A percentile compares a stretch with the other conserved stretches of the same genome.
Conservation (phyloP, 2,329 filamentous ascomycete genomes). For the Ceratocystis huliohia region DNA sequence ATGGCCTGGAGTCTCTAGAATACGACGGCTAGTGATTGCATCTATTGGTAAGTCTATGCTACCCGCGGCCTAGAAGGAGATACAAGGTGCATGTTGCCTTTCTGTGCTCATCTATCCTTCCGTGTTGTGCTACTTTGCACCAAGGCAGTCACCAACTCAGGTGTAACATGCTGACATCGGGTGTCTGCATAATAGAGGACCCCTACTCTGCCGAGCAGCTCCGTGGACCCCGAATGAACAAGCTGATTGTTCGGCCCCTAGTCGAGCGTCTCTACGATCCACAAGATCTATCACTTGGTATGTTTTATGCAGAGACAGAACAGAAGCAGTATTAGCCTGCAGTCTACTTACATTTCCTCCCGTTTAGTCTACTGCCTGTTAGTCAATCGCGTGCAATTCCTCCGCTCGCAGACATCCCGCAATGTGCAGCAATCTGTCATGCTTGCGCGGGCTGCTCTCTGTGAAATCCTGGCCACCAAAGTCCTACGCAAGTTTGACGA, state of each 20-base stretch:
- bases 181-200: constrained; percentile 25
- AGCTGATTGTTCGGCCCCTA: constrained; percentile 48
- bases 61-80: neutral
- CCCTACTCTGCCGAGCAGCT: constrained; percentile 42
- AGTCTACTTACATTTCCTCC: constrained; percentile 7
- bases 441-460: constrained; percentile 52
- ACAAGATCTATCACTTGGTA: constrained; percentile 48
- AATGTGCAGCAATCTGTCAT: constrained; percentile 58
- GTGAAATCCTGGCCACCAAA: constrained; percentile 55
- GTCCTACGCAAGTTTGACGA: constrained; percentile 57
- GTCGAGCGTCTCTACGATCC: constrained; percentile 51
- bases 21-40: constrained; percentile 21
- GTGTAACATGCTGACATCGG: neutral
- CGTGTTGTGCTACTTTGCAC: neutral
- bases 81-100: neutral
- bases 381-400: constrained; percentile 57
- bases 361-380: constrained; percentile 53
- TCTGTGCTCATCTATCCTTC: neutral
- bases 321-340: neutral
- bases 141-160: neutral
- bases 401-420: constrained; percentile 48
- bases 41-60: constrained; percentile 21
- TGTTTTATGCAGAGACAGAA: constrained; percentile 15
- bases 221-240: constrained; percentile 52
- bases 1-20: constrained; percentile 11